Evolutionary conservation across 2,329 filamentous ascomycete species (phyloP).

Genomic region (Penicillium oxalicum): DNA sequence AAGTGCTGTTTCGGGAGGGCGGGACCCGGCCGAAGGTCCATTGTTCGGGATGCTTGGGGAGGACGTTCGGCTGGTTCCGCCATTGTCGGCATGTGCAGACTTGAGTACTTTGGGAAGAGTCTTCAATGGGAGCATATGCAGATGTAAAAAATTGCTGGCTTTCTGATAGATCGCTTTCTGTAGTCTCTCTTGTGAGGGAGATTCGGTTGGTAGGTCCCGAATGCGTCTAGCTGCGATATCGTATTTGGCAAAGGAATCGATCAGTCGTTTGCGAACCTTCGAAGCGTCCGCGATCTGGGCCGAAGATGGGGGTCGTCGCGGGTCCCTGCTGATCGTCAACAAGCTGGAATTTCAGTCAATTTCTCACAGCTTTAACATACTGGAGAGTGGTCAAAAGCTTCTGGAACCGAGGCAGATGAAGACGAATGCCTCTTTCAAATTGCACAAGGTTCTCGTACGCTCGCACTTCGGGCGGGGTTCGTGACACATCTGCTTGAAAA

Average conservation of each 20-base stretch:
- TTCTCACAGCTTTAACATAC: conserved; percentile 26
- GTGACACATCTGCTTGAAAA: conserved; percentile 63
- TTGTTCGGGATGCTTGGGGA: conserved; percentile 21
- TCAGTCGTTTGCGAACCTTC: conserved; percentile 82
- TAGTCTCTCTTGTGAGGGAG: conserved; percentile 64
- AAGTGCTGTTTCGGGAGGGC: conserved; percentile 43
- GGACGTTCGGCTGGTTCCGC: conserved; percentile 21
- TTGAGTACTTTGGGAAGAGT: conserved; percentile 63
- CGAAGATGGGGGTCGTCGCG: conserved; percentile 57
- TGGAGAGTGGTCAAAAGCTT: conserved; percentile 68
- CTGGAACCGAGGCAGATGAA: conserved; percentile 79
- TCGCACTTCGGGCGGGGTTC: conserved; percentile 67
- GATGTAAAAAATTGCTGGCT: conserved; percentile 74
- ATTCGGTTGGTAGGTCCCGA: conserved; percentile 69
- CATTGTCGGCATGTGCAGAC: conserved; percentile 50
- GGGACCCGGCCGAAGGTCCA: conserved; percentile 18
- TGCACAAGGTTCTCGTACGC: conserved; percentile 78
- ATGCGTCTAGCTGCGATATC: conserved; percentile 74
- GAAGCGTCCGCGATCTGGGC: conserved; percentile 76
- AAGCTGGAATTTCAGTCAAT: no score
- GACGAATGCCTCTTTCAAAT: conserved; percentile 79
- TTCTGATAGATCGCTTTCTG: conserved; percentile 79
- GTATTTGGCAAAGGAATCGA: conserved; percentile 84
- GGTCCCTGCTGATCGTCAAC: conserved; percentile 42
- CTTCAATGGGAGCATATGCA: conserved; percentile 85